phyloP scores from a whole-genome alignment of 2,329 filamentous ascomycete species.

The Penicillium sp. region DNA sequence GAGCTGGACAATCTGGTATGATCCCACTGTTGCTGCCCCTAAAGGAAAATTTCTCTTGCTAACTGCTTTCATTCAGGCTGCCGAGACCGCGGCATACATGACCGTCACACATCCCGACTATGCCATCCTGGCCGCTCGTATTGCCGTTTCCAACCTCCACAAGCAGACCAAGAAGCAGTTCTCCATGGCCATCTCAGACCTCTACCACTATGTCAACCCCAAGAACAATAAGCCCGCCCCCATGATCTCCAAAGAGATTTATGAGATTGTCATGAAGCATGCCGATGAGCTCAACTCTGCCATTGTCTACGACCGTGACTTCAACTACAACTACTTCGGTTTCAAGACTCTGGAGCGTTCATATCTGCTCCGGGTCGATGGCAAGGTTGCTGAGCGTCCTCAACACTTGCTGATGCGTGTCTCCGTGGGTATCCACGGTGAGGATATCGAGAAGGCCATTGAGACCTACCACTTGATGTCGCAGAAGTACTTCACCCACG shows the following conservation, averaged over 20 bases:
- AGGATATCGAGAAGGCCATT: conserved; percentile 88
- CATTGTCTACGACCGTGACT: conserved; percentile 98
- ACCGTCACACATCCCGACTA: conserved; percentile 99
- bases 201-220: conserved; percentile 95
- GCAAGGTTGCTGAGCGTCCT: conserved; percentile 93
- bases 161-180: conserved; percentile 99
- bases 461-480: conserved; percentile 99
- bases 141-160: conserved; percentile 98
- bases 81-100: conserved; percentile 99
- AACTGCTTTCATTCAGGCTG: conserved; percentile 63
- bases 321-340: conserved; percentile 99
- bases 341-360: conserved; percentile 99
- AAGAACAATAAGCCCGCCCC: conserved; percentile 81
- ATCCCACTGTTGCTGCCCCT: background rate
- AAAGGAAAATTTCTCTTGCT: conserved; percentile 3
- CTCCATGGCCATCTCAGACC: conserved; percentile 88
- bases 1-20: conserved; percentile 95
- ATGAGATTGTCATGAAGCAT: conserved; percentile 92
- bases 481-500: conserved; percentile 96
- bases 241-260: conserved; percentile 92
- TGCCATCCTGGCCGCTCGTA: conserved; percentile 95
- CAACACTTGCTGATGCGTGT: conserved; percentile 99
- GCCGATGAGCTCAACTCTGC: conserved; percentile 97
- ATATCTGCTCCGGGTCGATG: conserved; percentile 91
- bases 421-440: conserved; percentile 92